Evolutionary conservation across 345 rosid species (phyloP).

Genomic region (Psidium friedrichsthalianum): DNA sequence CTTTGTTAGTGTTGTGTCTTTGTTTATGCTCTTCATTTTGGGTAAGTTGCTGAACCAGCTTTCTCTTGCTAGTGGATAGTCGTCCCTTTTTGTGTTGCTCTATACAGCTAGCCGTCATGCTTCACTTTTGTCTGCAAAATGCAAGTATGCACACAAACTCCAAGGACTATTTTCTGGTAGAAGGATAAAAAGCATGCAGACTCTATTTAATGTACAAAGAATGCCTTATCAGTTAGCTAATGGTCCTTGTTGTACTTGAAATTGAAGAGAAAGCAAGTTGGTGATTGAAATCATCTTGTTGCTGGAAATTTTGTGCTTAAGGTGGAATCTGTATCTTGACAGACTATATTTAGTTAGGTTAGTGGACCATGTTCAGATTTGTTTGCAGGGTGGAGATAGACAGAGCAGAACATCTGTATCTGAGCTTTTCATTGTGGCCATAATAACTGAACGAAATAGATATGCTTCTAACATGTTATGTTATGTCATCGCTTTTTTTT

Average conservation of each 20-base stretch:
- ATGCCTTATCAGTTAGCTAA: neutral
- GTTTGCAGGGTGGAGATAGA: neutral
- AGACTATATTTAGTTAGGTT: neutral
- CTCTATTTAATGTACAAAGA: neutral
- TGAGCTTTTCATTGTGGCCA: neutral
- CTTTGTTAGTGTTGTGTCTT: slow-evolving; percentile 45
- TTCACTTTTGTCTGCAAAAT: neutral
- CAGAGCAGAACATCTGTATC: neutral
- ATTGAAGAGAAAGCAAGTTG: neutral
- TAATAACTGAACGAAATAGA: neutral
- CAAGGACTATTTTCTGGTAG: neutral
- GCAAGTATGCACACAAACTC: neutral
- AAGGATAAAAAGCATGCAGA: neutral
- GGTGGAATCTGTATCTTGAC: neutral
- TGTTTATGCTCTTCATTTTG: slow-evolving; percentile 68
- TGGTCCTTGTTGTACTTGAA: neutral
- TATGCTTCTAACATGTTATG: neutral
- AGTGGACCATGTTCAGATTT: neutral
- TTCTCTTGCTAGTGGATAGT: neutral
- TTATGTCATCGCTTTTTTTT: neutral
- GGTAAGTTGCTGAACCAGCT: slow-evolving; percentile 33
- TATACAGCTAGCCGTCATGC: neutral
- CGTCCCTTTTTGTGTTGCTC: neutral
- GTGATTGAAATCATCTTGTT: neutral
- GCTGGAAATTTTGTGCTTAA: neutral